Conservation (phyloP, 2,329 filamentous ascomycete genomes). For the Exophiala alcalophila region DNA sequence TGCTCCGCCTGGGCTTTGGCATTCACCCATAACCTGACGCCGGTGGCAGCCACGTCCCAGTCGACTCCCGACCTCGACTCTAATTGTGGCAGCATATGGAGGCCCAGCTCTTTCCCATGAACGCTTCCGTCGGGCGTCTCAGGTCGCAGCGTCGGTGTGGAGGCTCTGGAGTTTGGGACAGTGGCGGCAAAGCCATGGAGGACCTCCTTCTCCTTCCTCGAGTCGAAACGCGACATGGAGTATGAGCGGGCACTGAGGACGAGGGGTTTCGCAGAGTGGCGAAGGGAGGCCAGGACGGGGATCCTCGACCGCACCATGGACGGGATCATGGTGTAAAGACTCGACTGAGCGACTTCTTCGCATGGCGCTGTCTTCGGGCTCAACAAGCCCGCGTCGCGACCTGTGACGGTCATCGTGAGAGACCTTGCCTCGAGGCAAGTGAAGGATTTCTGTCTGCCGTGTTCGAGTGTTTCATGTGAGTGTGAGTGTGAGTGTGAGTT, state of each 20-base stretch:
- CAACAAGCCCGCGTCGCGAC: background rate
- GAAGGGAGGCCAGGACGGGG: conserved; percentile 21
- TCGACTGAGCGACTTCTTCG: conserved; percentile 11
- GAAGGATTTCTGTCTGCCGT: background rate
- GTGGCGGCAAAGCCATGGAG: conserved; percentile 15
- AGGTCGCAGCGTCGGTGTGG: conserved; percentile 21
- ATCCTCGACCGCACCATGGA: conserved; percentile 23
- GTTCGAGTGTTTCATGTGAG: no score
- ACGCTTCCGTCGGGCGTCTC: conserved; percentile 14
- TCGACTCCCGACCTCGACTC: conserved; percentile 20
- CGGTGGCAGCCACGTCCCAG: conserved; percentile 25
- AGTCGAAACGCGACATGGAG: conserved; percentile 13
- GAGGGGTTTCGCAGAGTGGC: conserved; percentile 17
- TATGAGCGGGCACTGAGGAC: conserved; percentile 12
- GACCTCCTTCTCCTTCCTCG: conserved; percentile 15
- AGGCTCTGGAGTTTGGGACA: conserved; percentile 13
- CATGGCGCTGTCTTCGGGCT: background rate
- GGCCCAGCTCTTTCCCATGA: conserved; percentile 12
- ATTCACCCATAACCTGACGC: conserved; percentile 21
- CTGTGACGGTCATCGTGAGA: background rate
- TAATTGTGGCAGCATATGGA: conserved; percentile 21
- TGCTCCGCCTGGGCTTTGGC: conserved; percentile 25
- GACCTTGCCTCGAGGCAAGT: no score
- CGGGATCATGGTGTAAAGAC: conserved; percentile 26
- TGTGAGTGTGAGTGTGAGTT: no score